A percentile compares a stretch with the other conserved stretches of the same genome.
Conservation (phyloP, 257 asterid genomes). For the Thymus quinquecostatus region DNA sequence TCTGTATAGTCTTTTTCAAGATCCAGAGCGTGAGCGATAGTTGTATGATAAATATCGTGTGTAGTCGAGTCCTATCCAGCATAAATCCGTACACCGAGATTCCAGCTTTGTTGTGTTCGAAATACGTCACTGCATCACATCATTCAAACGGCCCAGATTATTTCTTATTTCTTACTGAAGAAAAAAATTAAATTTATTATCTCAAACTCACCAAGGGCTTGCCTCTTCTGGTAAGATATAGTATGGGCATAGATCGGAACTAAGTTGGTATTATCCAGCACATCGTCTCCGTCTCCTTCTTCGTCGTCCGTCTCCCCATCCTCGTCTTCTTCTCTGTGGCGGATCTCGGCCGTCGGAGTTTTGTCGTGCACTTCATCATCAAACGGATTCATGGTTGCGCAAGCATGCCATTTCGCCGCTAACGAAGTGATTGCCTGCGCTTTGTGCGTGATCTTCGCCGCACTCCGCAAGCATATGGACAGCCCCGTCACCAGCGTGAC, state of each 20-base stretch:
- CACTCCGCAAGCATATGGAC: slow-evolving; percentile 80
- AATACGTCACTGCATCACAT: slow-evolving; percentile 69
- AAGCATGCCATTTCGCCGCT: slow-evolving; percentile 93
- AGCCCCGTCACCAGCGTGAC: slow-evolving; percentile 81
- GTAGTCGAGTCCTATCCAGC: slow-evolving; percentile 84
- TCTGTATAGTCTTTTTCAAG: slow-evolving; percentile 59
- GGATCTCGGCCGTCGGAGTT: slow-evolving; percentile 42
- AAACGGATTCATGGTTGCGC: slow-evolving; percentile 66
- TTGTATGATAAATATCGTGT: slow-evolving; percentile 65
- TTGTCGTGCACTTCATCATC: slow-evolving; percentile 51
- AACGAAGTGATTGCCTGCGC: slow-evolving; percentile 75
- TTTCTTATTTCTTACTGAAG: no score
- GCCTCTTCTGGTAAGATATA: slow-evolving; percentile 81
- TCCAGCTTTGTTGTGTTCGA: slow-evolving; percentile 88
- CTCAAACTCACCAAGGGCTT: slow-evolving; percentile 68
- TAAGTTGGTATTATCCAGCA: slow-evolving; percentile 52
- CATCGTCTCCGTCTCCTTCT: slow-evolving; percentile 89
- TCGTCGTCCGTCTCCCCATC: slow-evolving; percentile 56
- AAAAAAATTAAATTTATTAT: no score
- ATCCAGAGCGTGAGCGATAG: slow-evolving; percentile 84
- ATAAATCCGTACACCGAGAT: slow-evolving; percentile 86
- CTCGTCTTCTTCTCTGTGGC: background rate
- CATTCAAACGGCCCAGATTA: background rate
- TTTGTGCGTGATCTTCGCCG: slow-evolving; percentile 88
- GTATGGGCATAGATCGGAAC: slow-evolving; percentile 54